phyloP scores from a whole-genome alignment of 129 eudicot genomes.

The Flaveria robusta region DNA sequence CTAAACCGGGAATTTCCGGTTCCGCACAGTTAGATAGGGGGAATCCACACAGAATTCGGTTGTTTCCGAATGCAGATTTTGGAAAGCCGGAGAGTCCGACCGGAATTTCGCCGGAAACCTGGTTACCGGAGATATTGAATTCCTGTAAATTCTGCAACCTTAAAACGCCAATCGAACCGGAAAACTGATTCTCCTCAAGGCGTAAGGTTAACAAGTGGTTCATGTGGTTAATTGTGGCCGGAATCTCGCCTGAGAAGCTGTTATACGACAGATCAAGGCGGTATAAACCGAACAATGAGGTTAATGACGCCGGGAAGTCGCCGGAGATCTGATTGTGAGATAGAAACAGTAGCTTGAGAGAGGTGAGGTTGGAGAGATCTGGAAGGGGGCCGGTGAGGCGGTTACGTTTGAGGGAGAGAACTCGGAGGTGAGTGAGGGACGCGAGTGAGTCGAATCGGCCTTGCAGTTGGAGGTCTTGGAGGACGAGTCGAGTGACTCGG shows the following conservation, averaged over 20 bases:
- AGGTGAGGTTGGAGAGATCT: slow-evolving; percentile 54
- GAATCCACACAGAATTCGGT: slow-evolving; percentile 56
- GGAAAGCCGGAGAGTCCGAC: slow-evolving; percentile 56
- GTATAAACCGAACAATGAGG: slow-evolving; percentile 35
- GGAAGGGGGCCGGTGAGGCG: slow-evolving; percentile 61
- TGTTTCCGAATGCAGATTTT: slow-evolving; percentile 46
- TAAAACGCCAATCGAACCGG: slow-evolving; percentile 44
- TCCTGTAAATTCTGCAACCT: slow-evolving; percentile 46
- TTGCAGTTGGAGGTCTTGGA: slow-evolving; percentile 55
- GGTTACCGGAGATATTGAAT: slow-evolving; percentile 59
- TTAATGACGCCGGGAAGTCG: slow-evolving; percentile 44
- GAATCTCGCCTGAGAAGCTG: slow-evolving; percentile 58
- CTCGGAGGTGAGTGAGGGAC: slow-evolving; percentile 62
- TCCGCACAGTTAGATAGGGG: slow-evolving; percentile 54
- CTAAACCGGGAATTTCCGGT: slow-evolving; percentile 31
- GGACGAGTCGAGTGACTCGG: slow-evolving; percentile 74
- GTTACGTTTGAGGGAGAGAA: slow-evolving; percentile 63
- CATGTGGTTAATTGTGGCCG: slow-evolving; percentile 40
- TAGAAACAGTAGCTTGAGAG: slow-evolving; percentile 59
- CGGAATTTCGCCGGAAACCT: slow-evolving; percentile 63
- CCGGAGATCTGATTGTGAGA: slow-evolving; percentile 65
- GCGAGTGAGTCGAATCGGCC: slow-evolving; percentile 48
- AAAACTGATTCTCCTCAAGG: slow-evolving; percentile 53
- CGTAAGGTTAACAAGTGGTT: slow-evolving; percentile 60
- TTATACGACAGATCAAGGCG: slow-evolving; percentile 76